These are phyloP conservation scores for Leavenworthia alabamica DNA, from an alignment of 345 rosid species.

Conservation along the genomic window DNA sequence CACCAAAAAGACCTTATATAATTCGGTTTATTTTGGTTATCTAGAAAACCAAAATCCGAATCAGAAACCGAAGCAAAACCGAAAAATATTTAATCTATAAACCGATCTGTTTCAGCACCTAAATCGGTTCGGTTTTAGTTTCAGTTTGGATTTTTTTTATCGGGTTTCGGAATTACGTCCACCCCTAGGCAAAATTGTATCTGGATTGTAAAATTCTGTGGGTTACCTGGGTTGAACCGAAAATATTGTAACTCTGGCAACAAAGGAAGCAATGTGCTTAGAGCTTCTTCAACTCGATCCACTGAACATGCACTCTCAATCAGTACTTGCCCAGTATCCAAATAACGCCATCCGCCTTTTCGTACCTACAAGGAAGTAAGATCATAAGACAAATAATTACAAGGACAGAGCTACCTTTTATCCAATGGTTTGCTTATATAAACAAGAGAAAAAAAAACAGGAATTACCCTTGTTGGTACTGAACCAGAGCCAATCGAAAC, in stretches of 20 bases:
- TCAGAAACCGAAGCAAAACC: no score
- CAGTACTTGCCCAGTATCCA: conserved; percentile 95
- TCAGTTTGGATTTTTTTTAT: no score
- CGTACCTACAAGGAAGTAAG: conserved; percentile 45
- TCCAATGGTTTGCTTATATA: background rate
- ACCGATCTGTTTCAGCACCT: no score
- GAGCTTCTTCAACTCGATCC: conserved; percentile 95
- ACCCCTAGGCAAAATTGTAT: no score
- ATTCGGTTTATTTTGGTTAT: no score
- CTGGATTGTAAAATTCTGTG: background rate
- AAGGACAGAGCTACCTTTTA: background rate
- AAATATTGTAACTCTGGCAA: conserved; percentile 87
- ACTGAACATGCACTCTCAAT: conserved; percentile 99
- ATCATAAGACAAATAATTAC: no score
- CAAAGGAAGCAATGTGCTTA: conserved; percentile 90
- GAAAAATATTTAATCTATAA: no score
- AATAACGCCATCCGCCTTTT: conserved; percentile 97
- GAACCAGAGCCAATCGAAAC: conserved; percentile 97
- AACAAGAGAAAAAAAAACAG: background rate
- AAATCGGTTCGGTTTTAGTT: no score
- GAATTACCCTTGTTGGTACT: conserved; percentile 85
- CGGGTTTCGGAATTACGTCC: no score
- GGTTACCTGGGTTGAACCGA: conserved; percentile 86
- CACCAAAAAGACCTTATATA: no score
- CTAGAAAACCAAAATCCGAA: no score